These are phyloP conservation scores for Salix caprea DNA, from an alignment of 345 rosid genomes.

Conservation along the genomic window DNA sequence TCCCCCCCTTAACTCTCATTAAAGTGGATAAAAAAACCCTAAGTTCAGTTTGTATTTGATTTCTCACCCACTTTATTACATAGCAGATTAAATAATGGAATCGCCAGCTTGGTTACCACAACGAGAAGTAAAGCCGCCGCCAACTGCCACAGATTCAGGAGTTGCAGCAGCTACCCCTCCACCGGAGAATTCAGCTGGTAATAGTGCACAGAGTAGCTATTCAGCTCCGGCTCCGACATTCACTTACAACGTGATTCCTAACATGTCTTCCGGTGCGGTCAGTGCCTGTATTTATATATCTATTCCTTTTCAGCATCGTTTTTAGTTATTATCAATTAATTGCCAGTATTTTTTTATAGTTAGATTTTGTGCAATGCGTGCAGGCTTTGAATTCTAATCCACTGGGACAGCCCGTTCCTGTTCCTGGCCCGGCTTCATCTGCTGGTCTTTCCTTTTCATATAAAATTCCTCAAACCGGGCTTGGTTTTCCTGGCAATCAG, in stretches of 20 bases:
- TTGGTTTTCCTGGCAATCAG: constrained; percentile 11
- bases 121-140: background rate
- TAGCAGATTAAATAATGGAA: background rate
- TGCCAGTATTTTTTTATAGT: too few relatives aligned
- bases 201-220: background rate
- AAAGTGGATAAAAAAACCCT: background rate
- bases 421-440: constrained; percentile 18
- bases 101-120: background rate
- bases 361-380: background rate
- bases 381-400: constrained; percentile 22
- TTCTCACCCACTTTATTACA: background rate
- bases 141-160: background rate
- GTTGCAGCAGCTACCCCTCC: background rate
- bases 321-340: too few relatives aligned
- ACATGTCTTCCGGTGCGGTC: background rate
- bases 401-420: constrained; percentile 10
- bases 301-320: too few relatives aligned
- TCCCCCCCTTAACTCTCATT: background rate
- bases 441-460: constrained; percentile 16
- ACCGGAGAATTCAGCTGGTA: background rate
- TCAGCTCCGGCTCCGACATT: background rate
- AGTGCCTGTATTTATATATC: background rate
- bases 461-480: constrained; percentile 20
- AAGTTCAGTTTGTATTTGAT: background rate
- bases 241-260: background rate